Conservation (phyloP, 208 protist species). For the Leishmania tarentolae region DNA sequence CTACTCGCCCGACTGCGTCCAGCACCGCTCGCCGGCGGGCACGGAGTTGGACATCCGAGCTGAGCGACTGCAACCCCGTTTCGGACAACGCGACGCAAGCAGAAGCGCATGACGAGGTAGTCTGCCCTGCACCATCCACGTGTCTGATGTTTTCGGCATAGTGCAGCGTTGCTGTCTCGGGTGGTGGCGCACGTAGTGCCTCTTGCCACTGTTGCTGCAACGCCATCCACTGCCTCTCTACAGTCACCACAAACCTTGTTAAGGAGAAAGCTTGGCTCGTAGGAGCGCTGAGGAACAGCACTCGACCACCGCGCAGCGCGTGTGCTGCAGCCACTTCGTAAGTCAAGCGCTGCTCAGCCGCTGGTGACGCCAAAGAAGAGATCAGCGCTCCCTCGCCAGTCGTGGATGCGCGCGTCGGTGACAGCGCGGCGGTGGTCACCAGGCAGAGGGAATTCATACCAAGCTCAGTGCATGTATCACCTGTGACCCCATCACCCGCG, state of each 20-base stretch:
- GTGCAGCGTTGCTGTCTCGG: neutral
- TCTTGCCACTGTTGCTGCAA: neutral
- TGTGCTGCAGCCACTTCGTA: slow-evolving; percentile 53
- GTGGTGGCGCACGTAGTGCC: neutral
- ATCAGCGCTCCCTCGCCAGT: neutral
- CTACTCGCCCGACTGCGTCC: slow-evolving; percentile 41
- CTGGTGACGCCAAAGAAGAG: neutral
- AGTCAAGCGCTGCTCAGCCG: slow-evolving; percentile 9
- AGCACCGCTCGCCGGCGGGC: slow-evolving; percentile 34
- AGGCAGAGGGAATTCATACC: slow-evolving; percentile 21
- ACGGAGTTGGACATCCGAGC: neutral
- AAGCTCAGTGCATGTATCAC: slow-evolving; percentile 12
- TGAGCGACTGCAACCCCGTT: neutral
- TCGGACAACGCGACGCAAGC: neutral
- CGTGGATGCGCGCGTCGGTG: neutral
- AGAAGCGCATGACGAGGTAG: neutral
- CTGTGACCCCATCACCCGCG: neutral
- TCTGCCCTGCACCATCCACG: neutral
- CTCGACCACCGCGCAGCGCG: slow-evolving; percentile 45
- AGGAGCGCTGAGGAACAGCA: slow-evolving; percentile 50
- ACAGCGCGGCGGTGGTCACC: slow-evolving; percentile 3
- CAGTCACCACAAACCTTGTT: slow-evolving; percentile 33
- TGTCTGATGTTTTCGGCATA: neutral
- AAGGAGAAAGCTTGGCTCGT: slow-evolving; percentile 42
- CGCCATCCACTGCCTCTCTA: slow-evolving; percentile 42